Evolutionary conservation across 805 yeast species (phyloP), one percentile per base, ranked within the genome.

Genomic region (Hyphopichia homilentoma): DNA sequence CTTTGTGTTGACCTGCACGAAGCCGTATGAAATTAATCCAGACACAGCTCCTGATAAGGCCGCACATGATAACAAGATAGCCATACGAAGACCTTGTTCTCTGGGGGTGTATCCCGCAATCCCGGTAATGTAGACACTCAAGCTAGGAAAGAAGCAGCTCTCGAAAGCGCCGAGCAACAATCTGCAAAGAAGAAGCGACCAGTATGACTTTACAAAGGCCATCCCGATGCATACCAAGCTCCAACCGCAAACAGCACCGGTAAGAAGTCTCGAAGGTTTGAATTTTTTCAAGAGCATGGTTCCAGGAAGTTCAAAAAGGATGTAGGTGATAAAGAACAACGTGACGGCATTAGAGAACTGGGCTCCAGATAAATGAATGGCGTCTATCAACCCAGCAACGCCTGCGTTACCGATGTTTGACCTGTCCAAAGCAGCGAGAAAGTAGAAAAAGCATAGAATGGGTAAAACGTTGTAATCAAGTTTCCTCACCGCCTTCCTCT

Each of bases 321-420:
- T 62, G 57, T 73, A 75, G 0, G 78, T 69, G 9, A 62, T 70
- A 39, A 58, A 75, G 21, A 72, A 57, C 1, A 75, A 59, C 6
- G 75, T 62, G 4, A 69, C 70, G 18, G 63, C 65, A 22, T 59
- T 61, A 16, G 69, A 64, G 43, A 59, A 72, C 40, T 73, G 66
- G 15, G 47, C 52, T 1, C 59, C 61, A 1, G 52, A 44, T 16
- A 73, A 47, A 6, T 59, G 55, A 13, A 73, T 35, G 33, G 63
- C 70, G 17, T 57, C 56, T 0, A 61, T 50, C 39, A 76, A 41
- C 4, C 82, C 81, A 9, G 77, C 80, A 3, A 72, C 61, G 25
- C 64, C 64, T 7, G 81, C 81, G 45, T 77, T 77, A 43, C 81
- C 81, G 33, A 77, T 73, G 45, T 75, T 76, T 9, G 79, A 70